phyloP scores from a whole-genome alignment of 805 yeast species.

The Candida berthetii region DNA sequence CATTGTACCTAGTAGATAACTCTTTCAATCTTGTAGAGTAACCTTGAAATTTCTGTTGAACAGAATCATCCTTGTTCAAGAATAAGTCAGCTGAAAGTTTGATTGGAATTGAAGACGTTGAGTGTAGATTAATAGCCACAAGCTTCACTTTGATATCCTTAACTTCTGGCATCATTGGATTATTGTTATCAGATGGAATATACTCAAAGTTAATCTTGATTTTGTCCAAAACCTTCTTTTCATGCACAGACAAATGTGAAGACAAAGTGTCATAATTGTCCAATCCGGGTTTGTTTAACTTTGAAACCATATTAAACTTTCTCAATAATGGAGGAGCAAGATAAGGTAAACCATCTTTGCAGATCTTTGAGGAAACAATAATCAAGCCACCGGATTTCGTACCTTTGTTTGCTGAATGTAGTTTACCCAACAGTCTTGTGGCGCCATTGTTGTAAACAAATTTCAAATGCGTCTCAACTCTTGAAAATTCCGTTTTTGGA shows the following conservation, averaged over 20 bases:
- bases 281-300: conserved; percentile 24
- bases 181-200: conserved; percentile 24
- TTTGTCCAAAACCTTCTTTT: conserved; percentile 18
- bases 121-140: conserved; percentile 25
- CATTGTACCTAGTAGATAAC: conserved; percentile 9
- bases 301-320: conserved; percentile 27
- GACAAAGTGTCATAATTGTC: conserved; percentile 26
- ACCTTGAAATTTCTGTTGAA: conserved; percentile 16
- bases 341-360: conserved; percentile 30
- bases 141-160: conserved; percentile 23
- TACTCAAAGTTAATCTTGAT: conserved; percentile 23
- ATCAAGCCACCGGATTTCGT: conserved; percentile 25
- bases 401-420: not conserved
- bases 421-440: conserved; percentile 28
- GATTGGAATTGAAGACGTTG: conserved; percentile 34
- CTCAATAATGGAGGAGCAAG: conserved; percentile 28
- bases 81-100: conserved; percentile 28
- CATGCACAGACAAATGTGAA: conserved; percentile 20
- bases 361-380: conserved; percentile 21
- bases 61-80: conserved; percentile 13
- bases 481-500: conserved; percentile 13
- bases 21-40: conserved; percentile 10
- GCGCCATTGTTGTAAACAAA: conserved; percentile 2
- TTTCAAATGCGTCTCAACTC: conserved; percentile 7
- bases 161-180: conserved; percentile 28